phyloP scores from a whole-genome alignment of 2,329 filamentous ascomycete species.

The Beauveria varroae region DNA sequence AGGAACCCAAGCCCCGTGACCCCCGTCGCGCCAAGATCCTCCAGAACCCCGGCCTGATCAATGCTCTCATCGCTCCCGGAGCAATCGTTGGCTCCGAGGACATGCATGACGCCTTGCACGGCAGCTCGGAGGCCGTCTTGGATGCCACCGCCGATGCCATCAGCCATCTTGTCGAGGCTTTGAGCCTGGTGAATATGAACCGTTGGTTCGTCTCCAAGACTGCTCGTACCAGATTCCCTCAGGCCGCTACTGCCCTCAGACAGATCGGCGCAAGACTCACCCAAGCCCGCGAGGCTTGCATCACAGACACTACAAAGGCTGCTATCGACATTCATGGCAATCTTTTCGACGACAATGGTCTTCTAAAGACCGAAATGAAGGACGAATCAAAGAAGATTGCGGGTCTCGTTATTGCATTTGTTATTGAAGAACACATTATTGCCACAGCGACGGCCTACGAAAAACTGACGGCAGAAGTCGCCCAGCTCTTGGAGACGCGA shows the following conservation, averaged over 20 bases:
- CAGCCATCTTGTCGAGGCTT: conserved; percentile 13
- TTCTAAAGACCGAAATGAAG: conserved; percentile 22
- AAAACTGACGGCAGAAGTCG: conserved; percentile 28
- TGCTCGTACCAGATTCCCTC: conserved; percentile 16
- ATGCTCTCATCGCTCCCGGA: conserved; percentile 31
- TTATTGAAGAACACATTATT: conserved; percentile 37
- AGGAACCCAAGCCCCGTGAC: conserved; percentile 10
- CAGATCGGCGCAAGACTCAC: conserved; percentile 21
- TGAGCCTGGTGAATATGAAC: conserved; percentile 22
- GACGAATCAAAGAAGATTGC: conserved; percentile 22
- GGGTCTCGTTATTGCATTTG: conserved; percentile 38
- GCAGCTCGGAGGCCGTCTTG: conserved; percentile 22
- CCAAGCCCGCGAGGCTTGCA: conserved; percentile 19
- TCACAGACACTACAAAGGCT: conserved; percentile 29
- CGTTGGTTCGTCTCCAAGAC: conserved; percentile 22
- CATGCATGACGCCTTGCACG: conserved; percentile 25
- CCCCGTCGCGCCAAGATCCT: conserved; percentile 20
- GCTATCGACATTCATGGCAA: conserved; percentile 31
- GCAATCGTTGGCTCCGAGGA: conserved; percentile 23
- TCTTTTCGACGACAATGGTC: conserved; percentile 34
- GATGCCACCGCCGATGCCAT: conserved; percentile 13
- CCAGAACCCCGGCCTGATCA: conserved; percentile 26
- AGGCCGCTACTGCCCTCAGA: conserved; percentile 15
- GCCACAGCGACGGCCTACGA: conserved; percentile 22
- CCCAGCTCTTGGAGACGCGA: conserved; percentile 27